Evolutionary conservation across 192 early-diverging fungal genomes (phyloP).

Genomic region (Podila verticillata): DNA sequence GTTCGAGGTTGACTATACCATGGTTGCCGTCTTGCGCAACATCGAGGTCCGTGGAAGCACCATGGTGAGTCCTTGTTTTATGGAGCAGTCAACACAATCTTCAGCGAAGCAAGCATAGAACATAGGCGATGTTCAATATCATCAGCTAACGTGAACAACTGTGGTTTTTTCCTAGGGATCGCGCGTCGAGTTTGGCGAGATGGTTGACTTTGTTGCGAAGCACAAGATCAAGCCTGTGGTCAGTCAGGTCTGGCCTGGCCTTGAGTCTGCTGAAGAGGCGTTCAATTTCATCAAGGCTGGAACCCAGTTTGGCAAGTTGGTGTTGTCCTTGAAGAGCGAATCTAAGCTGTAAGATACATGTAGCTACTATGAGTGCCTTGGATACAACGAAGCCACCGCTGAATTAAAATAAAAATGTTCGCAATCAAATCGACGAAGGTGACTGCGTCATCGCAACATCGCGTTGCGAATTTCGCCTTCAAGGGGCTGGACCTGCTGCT

Average conservation of each 20-base stretch:
- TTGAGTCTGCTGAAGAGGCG: constrained; percentile 30
- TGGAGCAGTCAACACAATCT: not conserved
- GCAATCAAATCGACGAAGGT: no score
- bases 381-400: no score
- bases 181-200: constrained; percentile 66
- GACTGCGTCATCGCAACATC: no score
- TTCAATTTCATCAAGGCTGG: constrained; percentile 23
- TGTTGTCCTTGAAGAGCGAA: constrained; percentile 14
- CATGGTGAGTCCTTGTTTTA: constrained; percentile 67
- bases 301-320: constrained; percentile 41
- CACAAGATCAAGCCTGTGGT: constrained; percentile 70
- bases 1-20: constrained; percentile 50
- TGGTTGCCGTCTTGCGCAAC: constrained; percentile 65
- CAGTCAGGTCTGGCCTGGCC: constrained; percentile 63
- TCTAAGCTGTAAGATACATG: constrained; percentile 22
- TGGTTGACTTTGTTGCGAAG: constrained; percentile 67
- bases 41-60: constrained; percentile 68
- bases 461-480: no score
- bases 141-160: no score
- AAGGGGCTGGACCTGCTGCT: no score
- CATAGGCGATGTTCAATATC: no score
- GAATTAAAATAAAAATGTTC: no score
- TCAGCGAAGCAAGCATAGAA: no score
- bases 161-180: constrained; percentile 35
- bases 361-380: not conserved